Evolutionary conservation across 768 basidiomycete species (phyloP).

Genomic region (Amanita pseudoporphyria): DNA sequence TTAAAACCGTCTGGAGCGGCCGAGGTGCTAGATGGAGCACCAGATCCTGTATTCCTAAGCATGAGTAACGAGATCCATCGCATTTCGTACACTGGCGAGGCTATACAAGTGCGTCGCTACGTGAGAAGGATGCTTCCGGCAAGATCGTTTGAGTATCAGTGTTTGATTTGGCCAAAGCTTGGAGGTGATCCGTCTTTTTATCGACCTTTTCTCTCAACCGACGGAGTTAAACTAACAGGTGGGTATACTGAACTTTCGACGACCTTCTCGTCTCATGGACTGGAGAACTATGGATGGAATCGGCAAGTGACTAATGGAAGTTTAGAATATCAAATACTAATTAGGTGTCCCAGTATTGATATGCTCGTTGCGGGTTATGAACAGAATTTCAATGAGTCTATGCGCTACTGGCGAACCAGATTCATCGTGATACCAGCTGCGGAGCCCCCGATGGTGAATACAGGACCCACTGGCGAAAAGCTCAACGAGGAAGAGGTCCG

Average conservation of each 20-base stretch:
- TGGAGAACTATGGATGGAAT: slow-evolving; percentile 85
- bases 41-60: slow-evolving; percentile 78
- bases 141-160: slow-evolving; percentile 68
- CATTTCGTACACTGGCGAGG: slow-evolving; percentile 85
- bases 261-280: slow-evolving; percentile 65
- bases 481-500: slow-evolving; percentile 84
- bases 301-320: slow-evolving; percentile 32
- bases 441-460: slow-evolving; percentile 48
- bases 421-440: slow-evolving; percentile 87
- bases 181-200: slow-evolving; percentile 32
- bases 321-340: background rate
- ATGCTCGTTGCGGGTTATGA: slow-evolving; percentile 83
- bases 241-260: slow-evolving; percentile 78
- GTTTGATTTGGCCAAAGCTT: slow-evolving; percentile 89
- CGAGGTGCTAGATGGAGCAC: slow-evolving; percentile 48
- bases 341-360: slow-evolving; percentile 45
- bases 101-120: slow-evolving; percentile 81
- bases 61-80: slow-evolving; percentile 95
- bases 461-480: slow-evolving; percentile 59
- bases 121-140: slow-evolving; percentile 62
- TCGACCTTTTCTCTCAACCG: background rate
- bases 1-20: slow-evolving; percentile 57
- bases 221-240: slow-evolving; percentile 18
- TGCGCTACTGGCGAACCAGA: slow-evolving; percentile 90
- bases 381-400: slow-evolving; percentile 66